Conservation (phyloP, 1,284 basidiomycete species). For the Vanrija pseudolonga region DNA sequence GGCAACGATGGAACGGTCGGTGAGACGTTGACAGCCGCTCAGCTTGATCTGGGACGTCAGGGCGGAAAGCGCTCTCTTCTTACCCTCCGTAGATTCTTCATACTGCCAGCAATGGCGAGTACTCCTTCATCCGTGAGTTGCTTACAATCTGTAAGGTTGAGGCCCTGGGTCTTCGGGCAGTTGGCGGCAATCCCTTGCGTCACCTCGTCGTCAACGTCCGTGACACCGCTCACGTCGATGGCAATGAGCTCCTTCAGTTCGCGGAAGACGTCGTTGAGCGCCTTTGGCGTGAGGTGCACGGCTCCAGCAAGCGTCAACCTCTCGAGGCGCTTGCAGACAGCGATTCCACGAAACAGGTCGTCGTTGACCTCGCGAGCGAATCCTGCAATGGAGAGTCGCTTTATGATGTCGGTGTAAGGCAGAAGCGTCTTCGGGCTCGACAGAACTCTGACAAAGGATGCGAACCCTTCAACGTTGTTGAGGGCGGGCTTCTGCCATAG, state of each 20-base stretch:
- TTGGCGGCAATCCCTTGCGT: conserved; percentile 66
- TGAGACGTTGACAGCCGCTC: conserved; percentile 68
- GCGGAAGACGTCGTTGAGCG: conserved; percentile 66
- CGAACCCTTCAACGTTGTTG: conserved; percentile 55
- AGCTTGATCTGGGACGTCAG: conserved; percentile 67
- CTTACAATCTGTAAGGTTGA: conserved; percentile 85
- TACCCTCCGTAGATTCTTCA: conserved; percentile 66
- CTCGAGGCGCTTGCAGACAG: conserved; percentile 78
- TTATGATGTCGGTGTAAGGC: conserved; percentile 81
- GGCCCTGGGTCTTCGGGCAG: conserved; percentile 79
- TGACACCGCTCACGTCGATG: conserved; percentile 78
- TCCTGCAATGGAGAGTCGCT: conserved; percentile 82
- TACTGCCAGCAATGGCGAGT: conserved; percentile 67
- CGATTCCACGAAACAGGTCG: conserved; percentile 69
- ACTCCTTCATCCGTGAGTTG: conserved; percentile 76
- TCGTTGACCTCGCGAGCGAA: conserved; percentile 72
- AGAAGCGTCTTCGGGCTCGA: conserved; percentile 62
- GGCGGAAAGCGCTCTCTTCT: conserved; percentile 17
- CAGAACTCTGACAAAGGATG: conserved; percentile 28
- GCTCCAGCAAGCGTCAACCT: conserved; percentile 88
- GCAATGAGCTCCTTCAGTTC: conserved; percentile 75
- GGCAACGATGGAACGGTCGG: conserved; percentile 72
- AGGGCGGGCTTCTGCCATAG: conserved; percentile 90
- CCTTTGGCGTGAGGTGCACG: conserved; percentile 63
- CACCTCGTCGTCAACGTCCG: conserved; percentile 65